Base-by-base conservation (phyloP, 2,329 filamentous ascomycete species). In the Malbranchea zuffiana region DNA sequence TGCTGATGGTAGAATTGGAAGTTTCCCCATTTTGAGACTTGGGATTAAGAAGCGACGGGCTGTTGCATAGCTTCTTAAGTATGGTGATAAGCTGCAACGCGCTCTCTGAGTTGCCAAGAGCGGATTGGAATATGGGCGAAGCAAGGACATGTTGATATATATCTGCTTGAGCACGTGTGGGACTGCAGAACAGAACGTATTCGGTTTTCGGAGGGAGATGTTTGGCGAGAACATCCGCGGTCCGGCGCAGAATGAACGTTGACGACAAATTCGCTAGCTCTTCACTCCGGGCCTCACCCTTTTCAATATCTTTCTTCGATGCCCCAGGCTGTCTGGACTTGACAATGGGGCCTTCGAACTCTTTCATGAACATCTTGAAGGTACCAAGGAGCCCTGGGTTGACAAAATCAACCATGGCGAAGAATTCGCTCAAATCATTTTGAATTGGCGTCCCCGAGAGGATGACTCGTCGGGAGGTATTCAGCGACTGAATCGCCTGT, bases 31-130 rank as follows among this genome's bases (percentile, higher is more conserved):
- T 63, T 4, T 57, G 57, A 13, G 60, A 63, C 40, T 69, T 71
- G 2, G 66, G 59, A 27, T 67, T 66, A 5, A 84, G 62, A 6
- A 82, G 58, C 0, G 69, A 73, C 1, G 79, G 79, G 44, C 76
- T 78, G 52, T 83, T 83, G 63, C 80, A 83, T 12, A 82, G 66
- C 53, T 83, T 83, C 59, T 83, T 83, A 12, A 84, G 61, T 12
- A 82, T 67, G 11, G 74, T 82, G 50, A 83, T 82, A 10, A 83
- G 69, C 48, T 80, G 75, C 2, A 84, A 63, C 2, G 75, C 72
- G 31, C 69, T 68, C 33, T 81, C 75, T 1, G 71, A 64, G 44
- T 68, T 78, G 10, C 76, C 74, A 33, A 82, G 60, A 6, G 74
- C 73, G 20, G 64, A 67, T 33, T 72, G 68, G 47, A 82, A 82